phyloP scores from a whole-genome alignment of 495 filamentous ascomycete genomes.

The Penicillium argentinense region DNA sequence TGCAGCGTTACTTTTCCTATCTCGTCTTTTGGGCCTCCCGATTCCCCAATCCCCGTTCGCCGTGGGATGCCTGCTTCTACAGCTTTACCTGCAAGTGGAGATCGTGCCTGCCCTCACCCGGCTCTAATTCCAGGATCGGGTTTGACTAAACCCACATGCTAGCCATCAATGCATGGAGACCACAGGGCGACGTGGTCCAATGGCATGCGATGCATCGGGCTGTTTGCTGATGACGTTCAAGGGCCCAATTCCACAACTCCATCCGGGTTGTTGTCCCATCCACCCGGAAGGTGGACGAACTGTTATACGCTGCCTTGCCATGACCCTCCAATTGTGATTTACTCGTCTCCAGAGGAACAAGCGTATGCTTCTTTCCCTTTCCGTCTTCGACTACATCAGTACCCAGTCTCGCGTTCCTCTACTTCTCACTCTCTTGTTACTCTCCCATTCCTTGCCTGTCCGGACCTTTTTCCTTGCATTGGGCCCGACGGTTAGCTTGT shows the following conservation, averaged over 20 bases:
- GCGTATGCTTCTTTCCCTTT: conserved; percentile 32
- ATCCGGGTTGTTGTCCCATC: conserved; percentile 29
- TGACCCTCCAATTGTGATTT: conserved; percentile 28
- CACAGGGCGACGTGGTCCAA: conserved; percentile 45
- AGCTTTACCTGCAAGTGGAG: conserved; percentile 25
- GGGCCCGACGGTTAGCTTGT: conserved; percentile 29
- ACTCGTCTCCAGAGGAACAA: conserved; percentile 23
- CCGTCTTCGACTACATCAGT: conserved; percentile 34
- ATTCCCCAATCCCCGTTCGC: conserved; percentile 20
- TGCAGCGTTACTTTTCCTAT: conserved; percentile 26
- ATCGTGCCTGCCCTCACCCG: conserved; percentile 27
- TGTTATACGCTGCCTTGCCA: conserved; percentile 46
- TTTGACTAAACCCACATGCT: conserved; percentile 22
- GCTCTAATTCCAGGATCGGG: conserved; percentile 32
- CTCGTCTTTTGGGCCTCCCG: conserved; percentile 12
- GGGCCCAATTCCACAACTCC: conserved; percentile 28
- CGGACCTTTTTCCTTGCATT: conserved; percentile 25
- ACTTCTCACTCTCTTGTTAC: conserved; percentile 27
- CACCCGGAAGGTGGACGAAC: conserved; percentile 31
- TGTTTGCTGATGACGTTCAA: conserved; percentile 41
- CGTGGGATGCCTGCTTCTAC: conserved; percentile 22
- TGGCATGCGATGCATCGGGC: conserved; percentile 32
- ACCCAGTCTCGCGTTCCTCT: conserved; percentile 29
- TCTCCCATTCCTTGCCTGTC: conserved; percentile 15
- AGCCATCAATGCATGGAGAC: conserved; percentile 23